Conservation (phyloP, 164 flowering plant genomes). For the Stephania cephalantha region DNA sequence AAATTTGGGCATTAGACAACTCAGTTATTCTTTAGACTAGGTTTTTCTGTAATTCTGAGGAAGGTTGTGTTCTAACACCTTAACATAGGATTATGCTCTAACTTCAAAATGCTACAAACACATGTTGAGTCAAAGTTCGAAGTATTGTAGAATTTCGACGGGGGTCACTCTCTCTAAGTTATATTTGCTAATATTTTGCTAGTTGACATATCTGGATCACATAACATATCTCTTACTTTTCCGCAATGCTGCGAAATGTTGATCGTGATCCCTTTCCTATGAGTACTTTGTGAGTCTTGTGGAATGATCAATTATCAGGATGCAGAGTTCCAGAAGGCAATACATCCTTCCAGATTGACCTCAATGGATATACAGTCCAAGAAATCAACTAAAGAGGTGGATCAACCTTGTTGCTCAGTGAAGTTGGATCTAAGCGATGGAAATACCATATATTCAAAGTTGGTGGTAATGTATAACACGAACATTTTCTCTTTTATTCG, state of each 20-base stretch:
- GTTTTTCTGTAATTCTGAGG: no score
- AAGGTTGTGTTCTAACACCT: no score
- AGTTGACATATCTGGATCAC: background rate
- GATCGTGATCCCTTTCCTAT: background rate
- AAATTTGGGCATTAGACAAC: no score
- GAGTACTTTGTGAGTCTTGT: conserved; percentile 1
- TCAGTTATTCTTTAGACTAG: no score
- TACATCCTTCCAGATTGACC: conserved; percentile 56
- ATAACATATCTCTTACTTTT: background rate
- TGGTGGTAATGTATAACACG: conserved; percentile 62
- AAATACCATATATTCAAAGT: conserved; percentile 56
- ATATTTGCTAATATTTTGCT: no score
- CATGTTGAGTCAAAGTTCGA: no score
- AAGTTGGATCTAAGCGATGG: conserved; percentile 79
- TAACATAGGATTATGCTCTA: no score
- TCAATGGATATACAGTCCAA: conserved; percentile 47
- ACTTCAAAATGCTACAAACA: no score
- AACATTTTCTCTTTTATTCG: background rate
- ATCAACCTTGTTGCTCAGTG: conserved; percentile 31
- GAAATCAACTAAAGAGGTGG: conserved; percentile 24
- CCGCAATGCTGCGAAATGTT: background rate
- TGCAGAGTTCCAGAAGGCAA: conserved; percentile 49
- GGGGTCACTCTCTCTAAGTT: no score
- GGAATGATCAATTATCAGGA: conserved; percentile 29
- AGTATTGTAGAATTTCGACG: no score